Evolutionary conservation across 345 rosid genomes (phyloP).

Genomic region (Salix dunnii): DNA sequence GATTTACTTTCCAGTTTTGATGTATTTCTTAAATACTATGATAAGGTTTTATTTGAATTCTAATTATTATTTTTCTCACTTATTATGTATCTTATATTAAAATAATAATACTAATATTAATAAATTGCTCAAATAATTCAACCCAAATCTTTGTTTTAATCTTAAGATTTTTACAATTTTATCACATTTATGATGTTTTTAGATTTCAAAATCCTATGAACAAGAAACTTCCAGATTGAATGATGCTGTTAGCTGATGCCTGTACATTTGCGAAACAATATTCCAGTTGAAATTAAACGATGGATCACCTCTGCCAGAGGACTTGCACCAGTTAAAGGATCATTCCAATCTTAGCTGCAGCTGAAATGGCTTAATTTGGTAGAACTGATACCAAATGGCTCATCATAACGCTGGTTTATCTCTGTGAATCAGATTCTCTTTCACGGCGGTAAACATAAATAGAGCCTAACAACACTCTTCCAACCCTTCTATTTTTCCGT

Average conservation of each 20-base stretch:
- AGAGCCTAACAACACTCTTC: conserved; percentile 44
- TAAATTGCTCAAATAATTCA: too few relatives aligned
- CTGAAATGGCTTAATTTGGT: neutral
- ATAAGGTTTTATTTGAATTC: too few relatives aligned
- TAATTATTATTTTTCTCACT: too few relatives aligned
- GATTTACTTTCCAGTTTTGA: neutral
- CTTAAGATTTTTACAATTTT: too few relatives aligned
- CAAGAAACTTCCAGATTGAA: neutral
- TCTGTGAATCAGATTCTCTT: conserved; percentile 52
- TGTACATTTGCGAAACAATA: neutral
- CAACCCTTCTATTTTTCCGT: conserved; percentile 55
- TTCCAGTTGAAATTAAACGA: neutral
- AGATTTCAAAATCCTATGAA: neutral
- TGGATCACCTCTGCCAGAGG: neutral
- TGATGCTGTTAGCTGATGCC: neutral
- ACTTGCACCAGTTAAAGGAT: neutral
- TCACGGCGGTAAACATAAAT: conserved; percentile 40
- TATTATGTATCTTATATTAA: too few relatives aligned
- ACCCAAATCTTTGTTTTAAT: too few relatives aligned
- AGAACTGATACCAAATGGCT: neutral
- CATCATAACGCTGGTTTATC: conserved; percentile 12
- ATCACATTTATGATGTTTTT: too few relatives aligned
- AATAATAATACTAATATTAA: too few relatives aligned
- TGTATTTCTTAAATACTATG: too few relatives aligned
- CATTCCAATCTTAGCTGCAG: neutral